Conservation (phyloP, 106 monocot genomes). For the Vanilla planifolia region DNA sequence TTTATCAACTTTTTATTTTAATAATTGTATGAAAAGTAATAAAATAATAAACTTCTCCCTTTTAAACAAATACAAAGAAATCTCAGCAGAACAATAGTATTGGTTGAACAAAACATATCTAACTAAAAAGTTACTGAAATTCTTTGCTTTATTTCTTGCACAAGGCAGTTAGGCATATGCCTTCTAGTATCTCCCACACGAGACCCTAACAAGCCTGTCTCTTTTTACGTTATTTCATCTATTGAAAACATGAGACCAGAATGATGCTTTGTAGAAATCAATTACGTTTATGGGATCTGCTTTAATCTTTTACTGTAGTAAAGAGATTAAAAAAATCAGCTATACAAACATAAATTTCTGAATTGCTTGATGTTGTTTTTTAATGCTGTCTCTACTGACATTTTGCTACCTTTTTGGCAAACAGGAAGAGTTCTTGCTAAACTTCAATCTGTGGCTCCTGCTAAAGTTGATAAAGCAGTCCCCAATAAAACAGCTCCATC, state of each 20-base stretch:
- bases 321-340: neutral
- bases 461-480: conserved; percentile 21
- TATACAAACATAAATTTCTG: neutral
- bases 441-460: conserved; percentile 30
- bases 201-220: too few relatives aligned
- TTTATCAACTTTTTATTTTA: too few relatives aligned
- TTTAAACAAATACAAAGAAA: too few relatives aligned
- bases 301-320: conserved; percentile 2
- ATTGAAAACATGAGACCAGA: neutral
- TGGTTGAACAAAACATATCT: too few relatives aligned
- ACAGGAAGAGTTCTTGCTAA: conserved; percentile 82
- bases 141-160: too few relatives aligned
- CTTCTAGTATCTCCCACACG: too few relatives aligned
- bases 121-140: too few relatives aligned
- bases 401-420: neutral
- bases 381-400: neutral
- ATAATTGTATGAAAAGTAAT: too few relatives aligned
- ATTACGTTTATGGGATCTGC: neutral
- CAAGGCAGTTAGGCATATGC: too few relatives aligned
- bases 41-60: too few relatives aligned
- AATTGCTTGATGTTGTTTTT: neutral
- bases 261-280: neutral
- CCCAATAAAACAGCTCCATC: conserved; percentile 31
- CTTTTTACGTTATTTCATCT: neutral
- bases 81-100: too few relatives aligned